These are phyloP conservation scores for Gossypium sturtianum DNA, from an alignment of 345 rosid genomes.

Conservation along the genomic window DNA sequence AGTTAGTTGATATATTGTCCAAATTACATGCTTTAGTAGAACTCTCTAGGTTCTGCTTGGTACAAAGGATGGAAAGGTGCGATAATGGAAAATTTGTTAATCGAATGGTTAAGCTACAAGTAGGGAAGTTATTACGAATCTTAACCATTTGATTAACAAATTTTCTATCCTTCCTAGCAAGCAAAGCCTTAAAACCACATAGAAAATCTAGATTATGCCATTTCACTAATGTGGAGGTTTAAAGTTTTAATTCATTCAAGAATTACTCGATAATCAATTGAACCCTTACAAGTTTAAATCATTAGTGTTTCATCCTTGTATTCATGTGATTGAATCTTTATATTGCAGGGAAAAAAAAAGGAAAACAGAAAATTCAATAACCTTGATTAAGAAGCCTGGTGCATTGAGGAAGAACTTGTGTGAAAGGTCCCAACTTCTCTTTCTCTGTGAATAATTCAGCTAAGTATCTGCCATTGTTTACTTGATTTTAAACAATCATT, in stretches of 20 bases:
- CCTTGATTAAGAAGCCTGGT: neutral
- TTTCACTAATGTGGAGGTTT: neutral
- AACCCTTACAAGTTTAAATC: neutral
- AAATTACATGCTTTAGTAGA: neutral
- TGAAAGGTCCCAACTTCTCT: slow-evolving; percentile 70
- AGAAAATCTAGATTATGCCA: neutral
- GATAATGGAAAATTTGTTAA: neutral
- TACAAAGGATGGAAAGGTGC: neutral
- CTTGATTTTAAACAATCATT: neutral
- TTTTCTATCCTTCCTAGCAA: neutral
- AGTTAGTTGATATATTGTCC: neutral
- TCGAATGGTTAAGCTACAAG: neutral
- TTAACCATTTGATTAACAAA: neutral
- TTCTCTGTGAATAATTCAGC: slow-evolving; percentile 75
- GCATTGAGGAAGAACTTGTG: slow-evolving; percentile 34
- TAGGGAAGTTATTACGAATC: too few relatives aligned
- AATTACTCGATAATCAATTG: neutral
- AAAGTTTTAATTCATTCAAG: neutral
- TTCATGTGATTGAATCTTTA: neutral
- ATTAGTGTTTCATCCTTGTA: neutral
- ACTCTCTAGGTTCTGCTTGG: neutral
- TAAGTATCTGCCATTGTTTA: slow-evolving; percentile 54
- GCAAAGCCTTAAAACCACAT: neutral
- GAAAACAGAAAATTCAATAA: slow-evolving; percentile 10
- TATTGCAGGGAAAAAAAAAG: neutral